A percentile compares a stretch with the other conserved stretches of the same genome.
Conservation (phyloP, 257 asterid species). For the Solanum lycopersicoides region DNA sequence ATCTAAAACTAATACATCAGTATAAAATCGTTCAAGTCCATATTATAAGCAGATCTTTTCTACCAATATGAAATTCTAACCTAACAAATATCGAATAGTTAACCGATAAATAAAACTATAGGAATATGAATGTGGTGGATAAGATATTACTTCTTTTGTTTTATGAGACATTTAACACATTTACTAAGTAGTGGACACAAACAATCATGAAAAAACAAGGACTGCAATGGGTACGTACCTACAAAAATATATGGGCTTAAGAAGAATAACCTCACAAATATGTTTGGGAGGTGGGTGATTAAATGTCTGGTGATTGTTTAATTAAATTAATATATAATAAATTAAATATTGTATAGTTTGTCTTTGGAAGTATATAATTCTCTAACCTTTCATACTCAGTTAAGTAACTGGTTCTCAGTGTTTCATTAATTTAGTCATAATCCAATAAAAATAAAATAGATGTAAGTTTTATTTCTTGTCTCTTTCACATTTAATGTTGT, state of each 20-base stretch:
- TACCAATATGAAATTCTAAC: not conserved
- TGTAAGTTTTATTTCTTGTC: not conserved
- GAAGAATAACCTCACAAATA: not conserved
- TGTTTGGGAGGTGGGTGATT: not conserved
- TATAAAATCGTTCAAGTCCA: not conserved
- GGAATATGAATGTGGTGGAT: not conserved
- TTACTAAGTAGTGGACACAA: not conserved
- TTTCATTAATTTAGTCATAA: not conserved
- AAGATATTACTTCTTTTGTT: not conserved
- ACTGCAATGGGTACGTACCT: not conserved
- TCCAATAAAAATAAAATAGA: not conserved
- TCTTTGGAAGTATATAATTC: not conserved
- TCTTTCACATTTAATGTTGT: not conserved
- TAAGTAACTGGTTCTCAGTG: not conserved
- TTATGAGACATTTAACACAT: not conserved
- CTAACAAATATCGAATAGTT: not conserved
- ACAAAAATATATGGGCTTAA: not conserved
- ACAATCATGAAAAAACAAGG: not conserved
- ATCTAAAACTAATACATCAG: not conserved
- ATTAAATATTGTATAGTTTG: not conserved
- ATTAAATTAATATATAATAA: not conserved
- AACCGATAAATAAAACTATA: not conserved
- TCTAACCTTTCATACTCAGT: not conserved
- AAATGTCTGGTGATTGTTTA: not conserved
- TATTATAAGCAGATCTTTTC: not conserved